A percentile compares a stretch with the other conserved stretches of the same genome.
These are phyloP conservation scores for Citrus sp. DNA, from an alignment of 345 rosid species.

Conservation along the genomic window DNA sequence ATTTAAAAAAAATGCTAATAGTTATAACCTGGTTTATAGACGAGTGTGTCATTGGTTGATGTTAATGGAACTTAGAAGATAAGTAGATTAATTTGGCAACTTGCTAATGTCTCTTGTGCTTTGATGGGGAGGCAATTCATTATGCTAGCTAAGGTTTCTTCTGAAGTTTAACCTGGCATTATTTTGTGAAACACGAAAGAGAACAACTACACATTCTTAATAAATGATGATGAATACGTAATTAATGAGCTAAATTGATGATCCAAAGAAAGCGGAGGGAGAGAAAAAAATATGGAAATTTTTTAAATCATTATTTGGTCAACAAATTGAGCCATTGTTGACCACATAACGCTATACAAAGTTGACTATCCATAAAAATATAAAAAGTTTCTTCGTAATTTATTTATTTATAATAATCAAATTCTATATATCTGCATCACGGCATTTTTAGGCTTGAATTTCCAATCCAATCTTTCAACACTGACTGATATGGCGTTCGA, in stretches of 20 bases:
- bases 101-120: slow-evolving; percentile 11
- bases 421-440: too few relatives aligned
- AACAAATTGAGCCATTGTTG: background rate
- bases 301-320: background rate
- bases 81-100: slow-evolving; percentile 26
- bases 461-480: too few relatives aligned
- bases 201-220: background rate
- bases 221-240: background rate
- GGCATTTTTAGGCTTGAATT: too few relatives aligned
- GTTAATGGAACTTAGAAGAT: slow-evolving; percentile 24
- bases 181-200: slow-evolving; percentile 10
- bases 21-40: background rate
- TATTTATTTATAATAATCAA: too few relatives aligned
- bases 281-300: too few relatives aligned
- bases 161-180: background rate
- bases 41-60: slow-evolving; percentile 8
- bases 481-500: too few relatives aligned
- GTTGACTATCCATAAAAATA: too few relatives aligned
- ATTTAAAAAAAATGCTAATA: background rate
- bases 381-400: too few relatives aligned
- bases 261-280: too few relatives aligned
- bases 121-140: slow-evolving; percentile 2
- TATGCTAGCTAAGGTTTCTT: background rate
- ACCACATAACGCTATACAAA: background rate
- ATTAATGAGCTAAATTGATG: background rate